Evolutionary conservation across 2,329 filamentous ascomycete species (phyloP), one percentile per base, ranked within the genome.

Genomic region (Monilinia fructigena): DNA sequence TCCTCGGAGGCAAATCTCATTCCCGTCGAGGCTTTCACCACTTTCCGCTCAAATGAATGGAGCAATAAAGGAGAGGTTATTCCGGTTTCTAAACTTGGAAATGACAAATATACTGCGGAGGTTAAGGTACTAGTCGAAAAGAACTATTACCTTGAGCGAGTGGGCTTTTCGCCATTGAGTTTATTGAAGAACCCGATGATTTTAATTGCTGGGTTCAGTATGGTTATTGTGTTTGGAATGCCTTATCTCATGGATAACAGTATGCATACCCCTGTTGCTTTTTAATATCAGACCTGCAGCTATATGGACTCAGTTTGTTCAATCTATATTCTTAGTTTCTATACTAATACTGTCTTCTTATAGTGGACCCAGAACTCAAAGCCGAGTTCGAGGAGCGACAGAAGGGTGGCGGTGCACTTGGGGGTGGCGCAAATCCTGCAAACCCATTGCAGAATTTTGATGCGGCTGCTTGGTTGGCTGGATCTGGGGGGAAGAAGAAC

Each of bases 131-230:
- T 67, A 3, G 1, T 74, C 62, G 76, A 75, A 65, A 95, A 93
- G 83, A 82, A 85, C 16, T 97, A 91, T 78, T 97, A 92, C 72
- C 81, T 90, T 73, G 86, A 92, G 77, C 83, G 93, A 74, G 82
- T 85, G 68, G 86, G 86, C 71, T 90, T 94, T 80, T 92, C 89
- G 23, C 83, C 93, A n/a, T 75, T 97, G 66, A 86, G 85, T 67
- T 88, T 97, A 66, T 82, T 97, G 74, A 95, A 95, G 82, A 97
- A 92, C 76, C 95, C 95, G 4, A 98, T 98, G 93, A 97, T 98
- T 70, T 84, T 99, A 68, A 89, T 99, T 82, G 93, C 90, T 5
- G 79, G 96, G 45, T 87, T 95, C 50, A 92, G 89, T 69, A 86
- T 97, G 81, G 88, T 81, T 6, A 82, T 97, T 71, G 93, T 97